Evolutionary conservation across 2,329 filamentous ascomycete species (phyloP), one percentile per base, ranked within the genome.

Genomic region (Phialophora expanda): DNA sequence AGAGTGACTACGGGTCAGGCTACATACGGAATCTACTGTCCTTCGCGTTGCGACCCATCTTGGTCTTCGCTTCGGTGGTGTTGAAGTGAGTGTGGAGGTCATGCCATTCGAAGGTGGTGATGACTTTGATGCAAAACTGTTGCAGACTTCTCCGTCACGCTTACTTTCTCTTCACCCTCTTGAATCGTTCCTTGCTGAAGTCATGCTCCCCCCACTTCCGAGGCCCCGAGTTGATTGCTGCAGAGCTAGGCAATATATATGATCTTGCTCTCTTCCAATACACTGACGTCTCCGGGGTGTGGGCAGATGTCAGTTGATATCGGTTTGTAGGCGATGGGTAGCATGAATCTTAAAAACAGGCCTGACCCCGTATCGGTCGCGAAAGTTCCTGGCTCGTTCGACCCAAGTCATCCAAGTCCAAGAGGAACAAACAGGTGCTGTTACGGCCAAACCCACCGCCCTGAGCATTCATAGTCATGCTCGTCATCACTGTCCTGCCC

Each of bases 401-500:
- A n/a, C 38, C 17, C 0, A 44, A 44, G n/a, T 56, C 30, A 11
- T 22, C 28, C n/a, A 44, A 20, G n/a, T 30, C 17, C 28, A 32
- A 11, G 53, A 55, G 24, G 48, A 51, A 12, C 48, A 20, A 51
- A 12, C 48, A 20, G 24, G 20, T 12, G 2, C 11, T 22, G 20
- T 14, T 26, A 48, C 14, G 38, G 5, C 17, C 26, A 9, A 11
- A 17, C 24, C 84, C 84, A 83, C 83, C 85, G 84, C 83, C 82
- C 76, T n/a, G 9, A 44, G 50, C 38, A 48, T 26, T n/a, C 17
- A 32, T 26, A 22, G 82, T 80, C 70, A 73, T 74, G 81, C 81
- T 82, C 85, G 74, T 86, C 87, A 73, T 90, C 88, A 72, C 89
- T 85, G 67, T 86, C 85, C 62, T 89, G 85, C 73, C 44, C 64